Percentiles rank a stretch among this genome's conserved stretches.
phyloP scores from a whole-genome alignment of 306 rosid genomes.

The Quercus bicolor region DNA sequence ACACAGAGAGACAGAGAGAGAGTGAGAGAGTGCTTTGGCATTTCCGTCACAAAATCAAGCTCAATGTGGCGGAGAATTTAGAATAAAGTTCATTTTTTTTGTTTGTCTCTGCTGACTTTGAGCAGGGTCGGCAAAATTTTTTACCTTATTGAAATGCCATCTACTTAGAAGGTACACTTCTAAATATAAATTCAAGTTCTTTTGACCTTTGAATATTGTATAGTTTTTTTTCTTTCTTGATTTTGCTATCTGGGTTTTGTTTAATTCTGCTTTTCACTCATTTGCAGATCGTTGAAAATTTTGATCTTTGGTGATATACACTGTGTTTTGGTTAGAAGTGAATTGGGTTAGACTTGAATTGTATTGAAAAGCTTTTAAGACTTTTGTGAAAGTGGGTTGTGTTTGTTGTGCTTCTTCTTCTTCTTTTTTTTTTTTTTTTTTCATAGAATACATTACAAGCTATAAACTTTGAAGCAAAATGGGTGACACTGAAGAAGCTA shows the following conservation, averaged over 20 bases:
- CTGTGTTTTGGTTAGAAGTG: neutral
- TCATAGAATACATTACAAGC: neutral
- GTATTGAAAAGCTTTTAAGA: neutral
- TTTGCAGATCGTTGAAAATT: constrained; percentile 27
- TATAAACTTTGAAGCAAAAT: constrained; percentile 25
- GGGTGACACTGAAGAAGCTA: constrained; percentile 74
- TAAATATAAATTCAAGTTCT: neutral
- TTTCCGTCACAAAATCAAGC: constrained; percentile 50
- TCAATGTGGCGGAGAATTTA: constrained; percentile 16
- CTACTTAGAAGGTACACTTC: constrained; percentile 2
- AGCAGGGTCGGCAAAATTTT: neutral
- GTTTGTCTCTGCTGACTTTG: constrained; percentile 5
- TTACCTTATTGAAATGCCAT: constrained; percentile 4
- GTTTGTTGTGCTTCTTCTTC: neutral
- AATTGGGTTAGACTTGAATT: neutral
- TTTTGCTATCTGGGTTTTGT: neutral
- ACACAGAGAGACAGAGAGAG: constrained; percentile 17
- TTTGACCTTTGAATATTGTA: no score
- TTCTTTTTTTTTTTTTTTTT: no score
- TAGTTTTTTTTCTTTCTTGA: neutral
- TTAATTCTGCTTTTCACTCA: neutral
- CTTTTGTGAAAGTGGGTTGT: neutral
- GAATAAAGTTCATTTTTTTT: neutral
- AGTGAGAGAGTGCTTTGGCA: constrained; percentile 58
- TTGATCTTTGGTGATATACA: constrained; percentile 4